Evolutionary conservation across 2,329 filamentous ascomycete genomes (phyloP).

Genomic region (Fusarium sp.): DNA sequence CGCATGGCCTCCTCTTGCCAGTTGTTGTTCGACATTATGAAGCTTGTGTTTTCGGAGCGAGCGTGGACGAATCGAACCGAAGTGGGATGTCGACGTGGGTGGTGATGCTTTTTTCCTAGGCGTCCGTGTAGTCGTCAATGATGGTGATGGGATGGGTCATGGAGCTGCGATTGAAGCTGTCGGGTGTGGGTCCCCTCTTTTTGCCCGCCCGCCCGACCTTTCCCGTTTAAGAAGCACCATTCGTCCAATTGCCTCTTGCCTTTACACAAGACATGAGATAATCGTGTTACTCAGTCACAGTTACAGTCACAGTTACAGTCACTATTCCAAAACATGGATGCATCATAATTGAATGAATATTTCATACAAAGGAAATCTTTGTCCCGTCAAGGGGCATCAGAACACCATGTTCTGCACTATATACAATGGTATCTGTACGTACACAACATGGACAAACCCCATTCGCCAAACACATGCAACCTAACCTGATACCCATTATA

Average conservation of each 20-base stretch:
- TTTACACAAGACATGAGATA: neutral
- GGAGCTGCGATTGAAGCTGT: slow-evolving; percentile 46
- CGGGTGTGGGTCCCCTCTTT: slow-evolving; percentile 43
- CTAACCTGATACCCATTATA: slow-evolving; percentile 23
- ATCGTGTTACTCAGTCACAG: too few species aligned
- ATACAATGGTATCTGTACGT: slow-evolving; percentile 37
- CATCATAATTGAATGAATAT: neutral
- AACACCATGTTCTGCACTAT: slow-evolving; percentile 35
- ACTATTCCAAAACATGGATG: neutral
- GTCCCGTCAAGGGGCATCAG: slow-evolving; percentile 21
- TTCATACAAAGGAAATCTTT: slow-evolving; percentile 12
- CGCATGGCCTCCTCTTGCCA: slow-evolving; percentile 64
- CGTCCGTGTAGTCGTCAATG: slow-evolving; percentile 36
- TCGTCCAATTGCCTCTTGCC: slow-evolving; percentile 2
- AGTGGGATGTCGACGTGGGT: slow-evolving; percentile 24
- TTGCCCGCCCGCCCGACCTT: slow-evolving; percentile 36
- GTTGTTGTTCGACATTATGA: slow-evolving; percentile 53
- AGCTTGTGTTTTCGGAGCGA: slow-evolving; percentile 10
- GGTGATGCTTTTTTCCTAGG: slow-evolving; percentile 26
- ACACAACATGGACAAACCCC: slow-evolving; percentile 41
- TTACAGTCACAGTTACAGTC: too few species aligned
- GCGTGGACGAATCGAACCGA: slow-evolving; percentile 22
- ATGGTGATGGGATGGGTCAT: slow-evolving; percentile 35
- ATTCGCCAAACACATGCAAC: slow-evolving; percentile 38
- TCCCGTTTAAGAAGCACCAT: slow-evolving; percentile 28